Evolutionary conservation across 2,329 filamentous ascomycete genomes (phyloP), one percentile per base, ranked within the genome.

Genomic region (Pestalotiopsis sp.): DNA sequence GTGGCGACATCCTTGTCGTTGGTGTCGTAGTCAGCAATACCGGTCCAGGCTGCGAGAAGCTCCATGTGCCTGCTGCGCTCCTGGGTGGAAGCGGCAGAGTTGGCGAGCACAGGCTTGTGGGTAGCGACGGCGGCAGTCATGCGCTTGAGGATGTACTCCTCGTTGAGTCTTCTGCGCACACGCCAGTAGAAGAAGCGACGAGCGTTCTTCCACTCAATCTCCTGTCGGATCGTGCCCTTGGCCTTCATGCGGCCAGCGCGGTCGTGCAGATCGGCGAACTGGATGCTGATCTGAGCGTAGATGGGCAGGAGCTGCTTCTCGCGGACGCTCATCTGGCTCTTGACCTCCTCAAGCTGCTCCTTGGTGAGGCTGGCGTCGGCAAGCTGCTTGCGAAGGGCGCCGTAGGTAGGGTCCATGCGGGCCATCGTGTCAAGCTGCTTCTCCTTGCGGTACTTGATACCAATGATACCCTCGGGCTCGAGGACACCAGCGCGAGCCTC

Each of bases 151-250:
- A 99, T 94, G 82, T 97, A 93, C 84, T 99, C 96, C 85, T 99
- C 96, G 82, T 97, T 98, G 79, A 99, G 88, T 83, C 96, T 91
- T 80, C 96, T 93, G 82, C 97, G 95, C 71, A 98, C 91, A 82
- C 96, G 95, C 96, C 97, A 99, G 92, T 98, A 99, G 88, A 99
- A 98, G 93, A 96, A 98, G 78, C 95, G 92, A 73, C 96, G 92
- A 11, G 95, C 91, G 75, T 97, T 92, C 80, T 89, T 87, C 96
- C 95, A 98, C 77, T 92, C 88, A 56, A 99, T 87, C 13, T 90
- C 84, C 75, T 93, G 89, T 71, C 96, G 94, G 77, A 99, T 97
- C 68, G 92, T 91, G 71, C 94, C 92, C 91, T 99, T 99, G 82
- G 96, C 96, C 85, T 97, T 90, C 96, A 99, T 99, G 83, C 96